Conservation (phyloP, 2,329 filamentous ascomycete species). For the Cladorrhinum sp. region DNA sequence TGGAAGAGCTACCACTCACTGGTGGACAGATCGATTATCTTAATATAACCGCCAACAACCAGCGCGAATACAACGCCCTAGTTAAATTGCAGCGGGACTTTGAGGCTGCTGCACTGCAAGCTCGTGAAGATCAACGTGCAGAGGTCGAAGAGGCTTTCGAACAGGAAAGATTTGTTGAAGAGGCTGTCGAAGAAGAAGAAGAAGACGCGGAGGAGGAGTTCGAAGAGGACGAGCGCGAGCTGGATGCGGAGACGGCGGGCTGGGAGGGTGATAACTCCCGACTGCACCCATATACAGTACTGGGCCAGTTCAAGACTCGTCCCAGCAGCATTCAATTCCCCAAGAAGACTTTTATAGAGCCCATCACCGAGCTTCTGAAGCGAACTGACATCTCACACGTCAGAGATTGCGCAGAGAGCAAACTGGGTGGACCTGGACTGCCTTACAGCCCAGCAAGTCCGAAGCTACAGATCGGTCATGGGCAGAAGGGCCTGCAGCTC, state of each 20-base stretch:
- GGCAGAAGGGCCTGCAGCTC: conserved; percentile 64
- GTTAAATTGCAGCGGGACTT: conserved; percentile 58
- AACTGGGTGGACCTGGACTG: conserved; percentile 73
- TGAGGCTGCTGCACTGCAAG: conserved; percentile 40
- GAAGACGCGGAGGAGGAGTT: conserved; percentile 36
- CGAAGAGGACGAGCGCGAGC: conserved; percentile 34
- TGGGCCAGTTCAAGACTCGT: conserved; percentile 70
- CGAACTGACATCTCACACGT: conserved; percentile 73
- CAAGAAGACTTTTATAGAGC: conserved; percentile 63
- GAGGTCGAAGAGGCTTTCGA: conserved; percentile 37
- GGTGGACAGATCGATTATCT: conserved; percentile 42
- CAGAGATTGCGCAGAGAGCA: conserved; percentile 63
- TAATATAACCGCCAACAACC: conserved; percentile 49
- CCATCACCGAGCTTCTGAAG: conserved; percentile 66
- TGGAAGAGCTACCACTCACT: conserved; percentile 27
- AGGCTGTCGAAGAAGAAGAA: conserved; percentile 30
- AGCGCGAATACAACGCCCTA: conserved; percentile 54
- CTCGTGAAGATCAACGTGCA: conserved; percentile 28
- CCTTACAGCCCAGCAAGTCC: conserved; percentile 76
- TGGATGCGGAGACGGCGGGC: conserved; percentile 29
- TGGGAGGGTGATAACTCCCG: conserved; percentile 41
- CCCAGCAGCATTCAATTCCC: conserved; percentile 77
- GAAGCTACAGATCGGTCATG: conserved; percentile 49
- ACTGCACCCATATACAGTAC: conserved; percentile 69
- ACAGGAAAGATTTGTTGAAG: conserved; percentile 26